A percentile compares a stretch with the other conserved stretches of the same genome.
Conservation (phyloP, 2,329 filamentous ascomycete species). For the Tetracladium maxilliforme region DNA sequence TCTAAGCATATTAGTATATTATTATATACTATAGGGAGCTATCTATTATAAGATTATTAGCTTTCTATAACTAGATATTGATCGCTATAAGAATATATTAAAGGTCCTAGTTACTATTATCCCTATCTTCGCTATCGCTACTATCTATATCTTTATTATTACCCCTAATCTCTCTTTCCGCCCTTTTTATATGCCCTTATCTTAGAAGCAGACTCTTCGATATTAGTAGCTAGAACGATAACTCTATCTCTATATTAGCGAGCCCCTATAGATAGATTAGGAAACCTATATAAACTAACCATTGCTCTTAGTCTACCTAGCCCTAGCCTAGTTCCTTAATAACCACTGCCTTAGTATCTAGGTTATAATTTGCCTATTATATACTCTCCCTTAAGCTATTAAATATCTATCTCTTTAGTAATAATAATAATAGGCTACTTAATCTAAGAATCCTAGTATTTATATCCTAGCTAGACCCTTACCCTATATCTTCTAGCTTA, state of each 20-base stretch:
- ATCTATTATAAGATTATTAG: conserved; percentile 5
- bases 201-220: not conserved
- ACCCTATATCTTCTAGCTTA: not conserved
- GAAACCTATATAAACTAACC: conserved; percentile 4
- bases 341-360: conserved; percentile 4
- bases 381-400: conserved; percentile 4
- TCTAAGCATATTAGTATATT: conserved; percentile 5
- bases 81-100: conserved; percentile 3
- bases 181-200: too few relatives aligned
- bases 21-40: conserved; percentile 5
- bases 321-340: conserved; percentile 4
- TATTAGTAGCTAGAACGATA: not conserved
- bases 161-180: too few relatives aligned
- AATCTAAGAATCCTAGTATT: too few relatives aligned
- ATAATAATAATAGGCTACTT: too few relatives aligned
- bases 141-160: too few relatives aligned
- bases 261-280: conserved; percentile 1
- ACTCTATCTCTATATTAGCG: not conserved
- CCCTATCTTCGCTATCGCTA: too few relatives aligned
- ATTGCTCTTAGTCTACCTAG: conserved; percentile 3
- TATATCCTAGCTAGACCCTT: conserved; percentile 1
- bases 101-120: conserved; percentile 2
- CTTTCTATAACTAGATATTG: conserved; percentile 4
- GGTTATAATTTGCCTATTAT: conserved; percentile 3
- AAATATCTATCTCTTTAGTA: conserved; percentile 5